A percentile compares a stretch with the other conserved stretches of the same genome.
Evolutionary conservation across 2,329 filamentous ascomycete species (phyloP).

Genomic region (Phialophora tarda): DNA sequence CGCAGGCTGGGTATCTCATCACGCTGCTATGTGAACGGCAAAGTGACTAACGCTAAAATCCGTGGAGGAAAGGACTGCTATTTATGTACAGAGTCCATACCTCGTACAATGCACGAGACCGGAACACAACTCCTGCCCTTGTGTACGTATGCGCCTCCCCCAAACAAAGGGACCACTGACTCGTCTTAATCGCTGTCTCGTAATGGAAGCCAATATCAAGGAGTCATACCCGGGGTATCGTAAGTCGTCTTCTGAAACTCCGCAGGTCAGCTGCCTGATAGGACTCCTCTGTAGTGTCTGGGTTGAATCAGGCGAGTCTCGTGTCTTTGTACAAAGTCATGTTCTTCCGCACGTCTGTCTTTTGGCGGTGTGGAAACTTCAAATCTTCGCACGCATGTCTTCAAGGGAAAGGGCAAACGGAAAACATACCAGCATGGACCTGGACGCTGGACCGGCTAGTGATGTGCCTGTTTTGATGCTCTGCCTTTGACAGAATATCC

Average conservation of each 20-base stretch:
- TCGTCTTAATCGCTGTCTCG: neutral
- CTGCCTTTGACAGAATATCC: neutral
- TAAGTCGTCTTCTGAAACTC: neutral
- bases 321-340: neutral
- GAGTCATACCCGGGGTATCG: neutral
- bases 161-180: neutral
- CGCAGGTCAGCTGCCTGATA: neutral
- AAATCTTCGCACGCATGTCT: neutral
- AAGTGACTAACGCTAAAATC: neutral
- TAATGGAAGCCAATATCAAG: neutral
- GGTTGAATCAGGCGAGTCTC: neutral
- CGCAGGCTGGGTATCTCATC: neutral
- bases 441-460: neutral
- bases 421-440: neutral
- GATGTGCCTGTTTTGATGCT: neutral
- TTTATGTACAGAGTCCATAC: neutral
- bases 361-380: too few relatives aligned
- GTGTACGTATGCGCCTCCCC: neutral
- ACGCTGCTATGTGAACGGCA: neutral
- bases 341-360: neutral
- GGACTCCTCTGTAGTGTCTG: neutral
- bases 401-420: neutral
- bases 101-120: neutral
- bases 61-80: neutral
- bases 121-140: neutral